Evolutionary conservation across 495 filamentous ascomycete species (phyloP), one percentile per base, ranked within the genome.

Genomic region (Penicillium soppii): DNA sequence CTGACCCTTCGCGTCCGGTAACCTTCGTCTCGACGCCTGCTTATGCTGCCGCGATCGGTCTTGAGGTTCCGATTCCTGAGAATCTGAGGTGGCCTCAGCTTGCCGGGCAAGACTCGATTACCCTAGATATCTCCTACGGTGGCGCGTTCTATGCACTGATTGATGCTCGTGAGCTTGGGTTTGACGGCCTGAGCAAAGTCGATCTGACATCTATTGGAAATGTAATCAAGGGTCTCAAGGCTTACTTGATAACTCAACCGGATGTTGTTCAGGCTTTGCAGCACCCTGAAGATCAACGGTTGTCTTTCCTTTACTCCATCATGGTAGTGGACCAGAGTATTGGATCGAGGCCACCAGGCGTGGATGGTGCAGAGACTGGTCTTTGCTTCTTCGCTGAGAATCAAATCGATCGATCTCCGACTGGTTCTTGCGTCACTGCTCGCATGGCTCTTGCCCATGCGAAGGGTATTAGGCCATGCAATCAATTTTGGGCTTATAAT

Each of bases 361-460:
- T 52, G 46, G 26, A 19, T 39, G 5, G 40, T 5, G 32, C 30
- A 13, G 59, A 62, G 30, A 51, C 48, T 6, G 44, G 62, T 48
- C 53, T 68, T 61, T 49, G 62, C 51, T 5, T 60, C 58, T 66
- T 64, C 30, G 63, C 63, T 0, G 50, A 64, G 13, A 47, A 66
- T 12, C 52, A 61, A 20, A 62, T 66, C 38, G 63, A 66, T 16
- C 51, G 63, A 21, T 66, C 63, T n/a, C 63, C 63, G 0, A 67
- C 63, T 15, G 62, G 62, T 6, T 39, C 44, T 5, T 65, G 62
- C 44, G 62, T 65, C 4, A 50, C 56, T 16, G 61, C 61, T 6
- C 45, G 61, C 5, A 46, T 65, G 41, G 61, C 61, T 13, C 39
- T 65, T 1, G 61, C 58, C 10, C 47, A 58, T 51, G 52, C 57